phyloP scores from a whole-genome alignment of 1,284 basidiomycete species.

The Rhodotorula sp. region DNA sequence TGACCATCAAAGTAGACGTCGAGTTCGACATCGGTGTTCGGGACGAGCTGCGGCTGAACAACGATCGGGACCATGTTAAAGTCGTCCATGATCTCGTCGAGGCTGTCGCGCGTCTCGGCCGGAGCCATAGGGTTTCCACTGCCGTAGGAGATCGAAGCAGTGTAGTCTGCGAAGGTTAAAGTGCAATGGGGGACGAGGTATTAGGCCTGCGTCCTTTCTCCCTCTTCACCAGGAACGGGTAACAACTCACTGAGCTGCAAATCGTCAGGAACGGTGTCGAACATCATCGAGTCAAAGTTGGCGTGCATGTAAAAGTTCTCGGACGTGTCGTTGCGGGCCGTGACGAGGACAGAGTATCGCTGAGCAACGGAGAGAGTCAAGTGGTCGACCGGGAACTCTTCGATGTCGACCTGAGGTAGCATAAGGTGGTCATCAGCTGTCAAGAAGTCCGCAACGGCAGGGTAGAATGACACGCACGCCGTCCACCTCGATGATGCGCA shows the following conservation, averaged over 20 bases:
- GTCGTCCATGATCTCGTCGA: conserved; percentile 58
- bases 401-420: conserved; percentile 56
- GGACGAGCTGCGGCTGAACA: conserved; percentile 58
- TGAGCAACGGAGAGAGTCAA: conserved; percentile 79
- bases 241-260: conserved; percentile 66
- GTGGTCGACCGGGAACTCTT: conserved; percentile 67
- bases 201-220: not conserved
- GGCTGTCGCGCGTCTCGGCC: conserved; percentile 56
- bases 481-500: conserved; percentile 84
- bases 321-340: conserved; percentile 77
- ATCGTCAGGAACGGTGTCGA: conserved; percentile 69
- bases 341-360: conserved; percentile 88
- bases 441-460: conserved; percentile 4
- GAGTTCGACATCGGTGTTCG: conserved; percentile 41
- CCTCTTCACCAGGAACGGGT: not conserved
- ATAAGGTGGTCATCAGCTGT: conserved; percentile 53
- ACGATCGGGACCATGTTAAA: conserved; percentile 61
- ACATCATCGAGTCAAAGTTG: conserved; percentile 78
- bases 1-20: conserved; percentile 58
- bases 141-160: conserved; percentile 69
- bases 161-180: conserved; percentile 59
- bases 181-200: not conserved
- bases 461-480: conserved; percentile 56
- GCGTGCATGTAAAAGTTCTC: conserved; percentile 85
- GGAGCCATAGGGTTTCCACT: conserved; percentile 55